phyloP scores from a whole-genome alignment of 2,329 filamentous ascomycete species.

The Herpotrichia juniperi region DNA sequence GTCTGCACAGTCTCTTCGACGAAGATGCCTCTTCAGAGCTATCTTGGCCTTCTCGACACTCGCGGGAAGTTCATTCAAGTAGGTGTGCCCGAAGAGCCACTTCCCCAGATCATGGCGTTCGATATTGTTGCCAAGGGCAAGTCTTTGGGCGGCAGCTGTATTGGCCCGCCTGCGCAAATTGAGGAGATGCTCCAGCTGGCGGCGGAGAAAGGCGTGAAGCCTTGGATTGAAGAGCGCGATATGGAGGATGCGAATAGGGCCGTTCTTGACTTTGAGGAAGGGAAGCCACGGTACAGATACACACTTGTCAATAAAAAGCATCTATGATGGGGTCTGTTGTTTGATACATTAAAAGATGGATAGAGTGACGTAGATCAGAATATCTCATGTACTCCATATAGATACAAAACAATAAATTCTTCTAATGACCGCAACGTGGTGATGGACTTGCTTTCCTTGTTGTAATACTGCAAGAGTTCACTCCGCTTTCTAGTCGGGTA shows the following conservation, averaged over 20 bases:
- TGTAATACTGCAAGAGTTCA: no score
- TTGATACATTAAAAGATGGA: no score
- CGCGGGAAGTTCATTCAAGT: conserved; percentile 55
- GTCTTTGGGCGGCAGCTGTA: conserved; percentile 45
- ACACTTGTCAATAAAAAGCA: conserved; percentile 34
- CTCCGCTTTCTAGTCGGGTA: no score
- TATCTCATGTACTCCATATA: no score
- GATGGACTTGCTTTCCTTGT: no score
- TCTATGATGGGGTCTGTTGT: no score
- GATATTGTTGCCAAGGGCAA: background rate
- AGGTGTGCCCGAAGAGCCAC: conserved; percentile 45
- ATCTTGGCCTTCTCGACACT: background rate
- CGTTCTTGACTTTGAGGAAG: conserved; percentile 62
- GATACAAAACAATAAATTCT: no score
- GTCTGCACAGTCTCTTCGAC: conserved; percentile 48
- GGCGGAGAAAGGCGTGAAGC: conserved; percentile 62
- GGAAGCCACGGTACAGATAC: conserved; percentile 57
- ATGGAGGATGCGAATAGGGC: conserved; percentile 62
- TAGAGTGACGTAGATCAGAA: no score
- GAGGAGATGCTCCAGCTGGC: conserved; percentile 67
- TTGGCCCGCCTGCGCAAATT: conserved; percentile 63
- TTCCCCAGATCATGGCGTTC: background rate
- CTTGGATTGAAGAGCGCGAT: conserved; percentile 66
- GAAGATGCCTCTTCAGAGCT: conserved; percentile 25
- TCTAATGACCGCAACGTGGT: no score